Evolutionary conservation across 2,329 filamentous ascomycete genomes (phyloP).

Genomic region (Cryphonectria nitschkei): DNA sequence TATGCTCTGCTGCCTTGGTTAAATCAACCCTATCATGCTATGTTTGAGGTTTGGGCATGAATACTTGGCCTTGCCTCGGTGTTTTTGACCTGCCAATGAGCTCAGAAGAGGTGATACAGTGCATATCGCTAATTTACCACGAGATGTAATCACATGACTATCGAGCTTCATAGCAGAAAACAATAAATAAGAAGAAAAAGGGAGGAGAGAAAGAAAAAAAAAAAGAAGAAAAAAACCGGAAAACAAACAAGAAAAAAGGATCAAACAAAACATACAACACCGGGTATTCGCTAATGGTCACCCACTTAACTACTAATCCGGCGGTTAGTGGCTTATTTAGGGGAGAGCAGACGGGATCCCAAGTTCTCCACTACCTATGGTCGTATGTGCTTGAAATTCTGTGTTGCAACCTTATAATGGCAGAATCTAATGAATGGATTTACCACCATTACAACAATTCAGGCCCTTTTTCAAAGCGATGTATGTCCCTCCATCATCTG

Average conservation of each 20-base stretch:
- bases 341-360: background rate
- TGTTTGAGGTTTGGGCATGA: background rate
- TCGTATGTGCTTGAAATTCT: background rate
- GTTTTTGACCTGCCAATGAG: background rate
- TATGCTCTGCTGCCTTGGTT: too few species aligned
- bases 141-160: too few species aligned
- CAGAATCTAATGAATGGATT: too few species aligned
- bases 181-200: background rate
- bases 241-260: too few species aligned
- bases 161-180: background rate
- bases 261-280: background rate
- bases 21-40: too few species aligned
- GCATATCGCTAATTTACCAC: too few species aligned
- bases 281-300: slow-evolving; percentile 1
- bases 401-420: background rate
- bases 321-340: slow-evolving; percentile 1
- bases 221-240: background rate
- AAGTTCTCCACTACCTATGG: background rate
- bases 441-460: too few species aligned
- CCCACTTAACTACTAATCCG: slow-evolving; percentile 1
- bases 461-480: too few species aligned
- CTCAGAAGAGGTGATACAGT: background rate
- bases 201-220: background rate
- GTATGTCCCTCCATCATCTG: too few species aligned
- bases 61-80: background rate